phyloP scores from a whole-genome alignment of 2,329 filamentous ascomycete genomes.

The Coniochaeta pulveracea region DNA sequence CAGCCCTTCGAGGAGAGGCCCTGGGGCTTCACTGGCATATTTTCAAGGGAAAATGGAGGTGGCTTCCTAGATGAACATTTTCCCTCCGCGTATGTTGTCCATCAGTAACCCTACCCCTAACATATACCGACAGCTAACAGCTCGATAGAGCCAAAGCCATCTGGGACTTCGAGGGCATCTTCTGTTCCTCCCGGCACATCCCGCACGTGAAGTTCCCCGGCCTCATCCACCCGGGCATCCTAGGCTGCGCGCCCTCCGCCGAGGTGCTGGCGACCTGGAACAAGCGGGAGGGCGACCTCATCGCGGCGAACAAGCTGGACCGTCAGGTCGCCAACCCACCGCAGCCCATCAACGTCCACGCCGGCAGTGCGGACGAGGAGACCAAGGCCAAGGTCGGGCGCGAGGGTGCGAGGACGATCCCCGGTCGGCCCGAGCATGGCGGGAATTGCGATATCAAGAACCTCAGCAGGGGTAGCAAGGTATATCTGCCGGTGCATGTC shows the following conservation, averaged over 20 bases:
- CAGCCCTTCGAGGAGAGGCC: constrained; percentile 77
- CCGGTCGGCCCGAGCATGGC: constrained; percentile 74
- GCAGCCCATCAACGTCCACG: constrained; percentile 58
- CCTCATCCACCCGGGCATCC: constrained; percentile 82
- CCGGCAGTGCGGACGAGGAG: constrained; percentile 48
- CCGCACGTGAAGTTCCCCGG: constrained; percentile 80
- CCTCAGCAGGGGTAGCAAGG: constrained; percentile 37
- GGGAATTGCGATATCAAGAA: constrained; percentile 64
- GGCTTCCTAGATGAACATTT: constrained; percentile 85
- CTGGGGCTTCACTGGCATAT: constrained; percentile 85
- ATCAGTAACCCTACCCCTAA: not conserved
- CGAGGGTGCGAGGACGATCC: constrained; percentile 78
- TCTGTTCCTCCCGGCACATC: constrained; percentile 78
- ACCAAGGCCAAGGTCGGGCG: constrained; percentile 56
- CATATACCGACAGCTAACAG: not conserved
- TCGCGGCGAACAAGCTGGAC: constrained; percentile 53
- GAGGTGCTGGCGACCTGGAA: constrained; percentile 78
- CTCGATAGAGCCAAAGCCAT: constrained; percentile 38
- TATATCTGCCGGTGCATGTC: constrained; percentile 82
- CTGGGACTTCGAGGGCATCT: constrained; percentile 46
- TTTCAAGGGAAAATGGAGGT: constrained; percentile 70
- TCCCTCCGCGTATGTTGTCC: constrained; percentile 56
- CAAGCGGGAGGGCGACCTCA: constrained; percentile 67
- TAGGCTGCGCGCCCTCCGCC: constrained; percentile 76
- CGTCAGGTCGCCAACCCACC: constrained; percentile 71